Percentiles rank a stretch among this genome's conserved stretches.
Conservation (phyloP, 2,329 filamentous ascomycete genomes). For the Blumeriella jaapii region DNA sequence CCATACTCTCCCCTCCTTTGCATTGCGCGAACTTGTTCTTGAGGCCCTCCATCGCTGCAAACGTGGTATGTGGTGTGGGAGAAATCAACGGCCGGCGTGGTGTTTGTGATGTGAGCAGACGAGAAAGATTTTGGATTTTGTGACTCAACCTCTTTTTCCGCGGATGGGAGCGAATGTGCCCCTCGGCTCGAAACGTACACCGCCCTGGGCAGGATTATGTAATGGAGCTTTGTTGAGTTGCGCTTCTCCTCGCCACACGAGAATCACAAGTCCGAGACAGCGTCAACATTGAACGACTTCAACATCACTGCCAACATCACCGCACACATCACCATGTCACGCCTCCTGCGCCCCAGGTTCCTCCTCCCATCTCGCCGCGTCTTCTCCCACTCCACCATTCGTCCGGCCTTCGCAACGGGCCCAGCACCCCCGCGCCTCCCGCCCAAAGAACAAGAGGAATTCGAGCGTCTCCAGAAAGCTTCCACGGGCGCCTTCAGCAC, state of each 20-base stretch:
- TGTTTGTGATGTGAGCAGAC: background rate
- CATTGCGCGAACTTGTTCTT: constrained; percentile 45
- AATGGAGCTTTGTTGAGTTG: constrained; percentile 3
- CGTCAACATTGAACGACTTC: background rate
- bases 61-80: constrained; percentile 3
- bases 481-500: constrained; percentile 71
- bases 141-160: constrained; percentile 16
- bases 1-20: constrained; percentile 36
- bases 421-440: constrained; percentile 80
- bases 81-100: constrained; percentile 12
- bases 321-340: constrained; percentile 18
- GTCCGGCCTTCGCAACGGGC: constrained; percentile 34
- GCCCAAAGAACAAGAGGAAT: constrained; percentile 78
- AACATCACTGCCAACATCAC: background rate
- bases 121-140: constrained; percentile 5
- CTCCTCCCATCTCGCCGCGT: constrained; percentile 22
- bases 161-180: constrained; percentile 6
- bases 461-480: constrained; percentile 71
- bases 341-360: constrained; percentile 19
- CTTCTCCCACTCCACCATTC: constrained; percentile 20
- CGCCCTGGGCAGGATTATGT: constrained; percentile 11
- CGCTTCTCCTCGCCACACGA: constrained; percentile 2
- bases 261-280: background rate
- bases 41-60: constrained; percentile 33
- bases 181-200: constrained; percentile 17